Evolutionary conservation across 768 basidiomycete genomes (phyloP).

Genomic region (Royoungia palumana): DNA sequence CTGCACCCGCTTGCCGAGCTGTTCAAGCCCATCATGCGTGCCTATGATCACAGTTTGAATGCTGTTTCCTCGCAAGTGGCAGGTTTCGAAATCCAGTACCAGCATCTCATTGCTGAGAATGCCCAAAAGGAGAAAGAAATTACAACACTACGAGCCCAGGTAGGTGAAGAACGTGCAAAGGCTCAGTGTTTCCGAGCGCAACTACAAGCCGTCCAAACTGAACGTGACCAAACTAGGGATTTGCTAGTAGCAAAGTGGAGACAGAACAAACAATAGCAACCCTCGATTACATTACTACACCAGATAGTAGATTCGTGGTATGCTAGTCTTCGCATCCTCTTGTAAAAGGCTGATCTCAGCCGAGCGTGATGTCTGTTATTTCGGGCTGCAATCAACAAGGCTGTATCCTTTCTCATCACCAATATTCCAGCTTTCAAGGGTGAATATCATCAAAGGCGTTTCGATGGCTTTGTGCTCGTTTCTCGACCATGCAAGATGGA

Average conservation of each 20-base stretch:
- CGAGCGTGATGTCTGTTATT: neutral
- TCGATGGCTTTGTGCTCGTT: slow-evolving; percentile 20
- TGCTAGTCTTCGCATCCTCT: neutral
- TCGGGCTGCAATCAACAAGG: slow-evolving; percentile 19
- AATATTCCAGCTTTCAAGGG: slow-evolving; percentile 30
- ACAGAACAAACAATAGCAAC: neutral
- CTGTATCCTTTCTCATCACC: slow-evolving; percentile 17
- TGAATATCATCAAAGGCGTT: slow-evolving; percentile 27
- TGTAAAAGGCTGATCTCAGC: too few relatives aligned
- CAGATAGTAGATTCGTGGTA: neutral
- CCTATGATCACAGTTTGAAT: slow-evolving; percentile 5
- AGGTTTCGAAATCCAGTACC: slow-evolving; percentile 11
- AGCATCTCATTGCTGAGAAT: slow-evolving; percentile 6
- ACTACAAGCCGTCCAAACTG: slow-evolving; percentile 1
- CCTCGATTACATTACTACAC: neutral
- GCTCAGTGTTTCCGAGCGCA: slow-evolving; percentile 4
- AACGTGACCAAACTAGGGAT: slow-evolving; percentile 8
- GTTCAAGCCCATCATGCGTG: slow-evolving; percentile 10
- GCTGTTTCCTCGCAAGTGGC: slow-evolving; percentile 3
- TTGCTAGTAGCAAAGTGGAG: slow-evolving; percentile 8
- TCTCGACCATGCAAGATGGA: slow-evolving; percentile 33
- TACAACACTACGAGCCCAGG: slow-evolving; percentile 1
- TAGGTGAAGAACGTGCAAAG: slow-evolving; percentile 7
- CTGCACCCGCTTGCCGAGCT: slow-evolving; percentile 5
- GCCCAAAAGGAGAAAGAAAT: slow-evolving; percentile 5